These are phyloP conservation scores for Verticillium isaacii DNA, from an alignment of 2,329 filamentous ascomycete genomes.

Conservation along the genomic window DNA sequence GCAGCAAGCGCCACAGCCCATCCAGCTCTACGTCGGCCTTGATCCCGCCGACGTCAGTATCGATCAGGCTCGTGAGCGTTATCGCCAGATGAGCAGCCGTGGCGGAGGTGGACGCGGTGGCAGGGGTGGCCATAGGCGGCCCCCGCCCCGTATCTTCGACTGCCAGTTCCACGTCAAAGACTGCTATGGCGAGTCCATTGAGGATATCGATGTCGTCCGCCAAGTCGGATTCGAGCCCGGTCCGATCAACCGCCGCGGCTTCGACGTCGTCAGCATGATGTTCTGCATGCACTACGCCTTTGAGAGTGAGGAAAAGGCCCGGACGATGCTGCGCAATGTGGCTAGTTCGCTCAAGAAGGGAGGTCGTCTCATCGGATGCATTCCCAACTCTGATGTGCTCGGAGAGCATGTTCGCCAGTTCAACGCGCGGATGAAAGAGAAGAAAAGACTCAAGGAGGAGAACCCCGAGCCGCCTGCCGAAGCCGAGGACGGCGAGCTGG, in stretches of 20 bases:
- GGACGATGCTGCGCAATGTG: conserved; percentile 90
- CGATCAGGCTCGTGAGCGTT: conserved; percentile 82
- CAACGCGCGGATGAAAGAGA: conserved; percentile 52
- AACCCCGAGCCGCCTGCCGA: conserved; percentile 22
- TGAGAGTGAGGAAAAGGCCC: conserved; percentile 83
- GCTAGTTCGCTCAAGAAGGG: conserved; percentile 88
- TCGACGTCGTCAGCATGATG: conserved; percentile 98
- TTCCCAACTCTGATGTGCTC: conserved; percentile 94
- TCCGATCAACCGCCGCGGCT: conserved; percentile 71
- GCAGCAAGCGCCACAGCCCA: conserved; percentile 85
- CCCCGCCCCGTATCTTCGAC: conserved; percentile 63
- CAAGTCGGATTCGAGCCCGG: conserved; percentile 84
- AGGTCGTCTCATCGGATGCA: conserved; percentile 88
- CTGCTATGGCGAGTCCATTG: conserved; percentile 82
- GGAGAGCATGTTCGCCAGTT: conserved; percentile 72
- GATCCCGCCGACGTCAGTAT: conserved; percentile 93
- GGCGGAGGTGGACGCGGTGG: conserved; percentile 53
- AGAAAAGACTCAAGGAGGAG: conserved; percentile 29
- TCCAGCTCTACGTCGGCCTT: conserved; percentile 90
- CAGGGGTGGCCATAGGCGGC: conserved; percentile 44
- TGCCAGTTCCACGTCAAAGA: conserved; percentile 88
- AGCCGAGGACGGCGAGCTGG: conserved; percentile 39
- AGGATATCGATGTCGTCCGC: conserved; percentile 73
- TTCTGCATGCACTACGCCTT: conserved; percentile 99
- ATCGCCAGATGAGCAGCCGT: conserved; percentile 63